These are phyloP conservation scores for Porpolomopsis calyptriformis DNA, from an alignment of 768 basidiomycete genomes.

Conservation along the genomic window DNA sequence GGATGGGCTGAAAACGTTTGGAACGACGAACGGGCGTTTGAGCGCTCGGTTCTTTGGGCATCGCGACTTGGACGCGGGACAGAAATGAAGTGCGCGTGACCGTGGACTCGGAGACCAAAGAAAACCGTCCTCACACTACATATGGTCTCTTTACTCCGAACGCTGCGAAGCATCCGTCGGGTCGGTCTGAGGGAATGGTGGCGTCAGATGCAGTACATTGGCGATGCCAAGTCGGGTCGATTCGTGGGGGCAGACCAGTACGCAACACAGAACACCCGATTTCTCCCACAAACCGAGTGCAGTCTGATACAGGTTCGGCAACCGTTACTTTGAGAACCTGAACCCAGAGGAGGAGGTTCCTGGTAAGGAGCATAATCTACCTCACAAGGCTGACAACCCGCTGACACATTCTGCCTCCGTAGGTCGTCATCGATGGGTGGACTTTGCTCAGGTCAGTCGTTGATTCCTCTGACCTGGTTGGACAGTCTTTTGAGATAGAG, in stretches of 20 bases:
- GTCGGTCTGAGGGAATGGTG: constrained; percentile 82
- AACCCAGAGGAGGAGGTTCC: constrained; percentile 83
- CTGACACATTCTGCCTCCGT: constrained; percentile 9
- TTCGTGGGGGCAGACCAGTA: constrained; percentile 75
- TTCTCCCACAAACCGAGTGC: too few relatives aligned
- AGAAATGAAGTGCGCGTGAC: too few relatives aligned
- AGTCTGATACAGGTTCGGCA: constrained; percentile 92
- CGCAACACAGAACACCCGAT: too few relatives aligned
- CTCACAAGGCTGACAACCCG: not conserved
- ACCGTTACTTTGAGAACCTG: constrained; percentile 88
- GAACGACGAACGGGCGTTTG: constrained; percentile 9
- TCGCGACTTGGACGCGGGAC: too few relatives aligned
- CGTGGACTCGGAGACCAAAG: too few relatives aligned
- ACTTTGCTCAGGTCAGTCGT: constrained; percentile 66
- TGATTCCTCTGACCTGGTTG: not conserved
- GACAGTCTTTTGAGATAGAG: constrained; percentile 3
- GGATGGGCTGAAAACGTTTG: constrained; percentile 9
- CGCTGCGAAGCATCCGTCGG: constrained; percentile 63
- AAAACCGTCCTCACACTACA: constrained; percentile 1
- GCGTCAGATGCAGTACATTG: constrained; percentile 86
- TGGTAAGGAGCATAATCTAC: constrained; percentile 36
- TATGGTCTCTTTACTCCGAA: constrained; percentile 69
- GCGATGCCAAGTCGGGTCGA: constrained; percentile 82
- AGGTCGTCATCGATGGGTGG: constrained; percentile 97
- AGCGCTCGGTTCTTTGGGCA: not conserved